Base-by-base conservation (phyloP, 2,329 filamentous ascomycete genomes). In the Hysterium pulicare region DNA sequence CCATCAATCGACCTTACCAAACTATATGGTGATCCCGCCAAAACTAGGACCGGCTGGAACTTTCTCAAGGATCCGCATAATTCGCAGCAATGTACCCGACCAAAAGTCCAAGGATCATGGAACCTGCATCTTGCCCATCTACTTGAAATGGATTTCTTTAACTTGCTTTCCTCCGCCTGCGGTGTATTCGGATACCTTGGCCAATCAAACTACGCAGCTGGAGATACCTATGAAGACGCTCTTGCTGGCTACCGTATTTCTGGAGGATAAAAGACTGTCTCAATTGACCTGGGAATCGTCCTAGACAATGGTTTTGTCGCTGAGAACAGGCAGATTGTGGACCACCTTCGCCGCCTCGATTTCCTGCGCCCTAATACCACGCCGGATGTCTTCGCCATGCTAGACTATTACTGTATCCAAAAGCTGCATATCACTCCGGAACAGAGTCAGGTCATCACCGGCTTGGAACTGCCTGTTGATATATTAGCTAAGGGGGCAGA, bases 291-390 rank as follows among this genome's bases (percentile, higher is more conserved):
- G 10, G 64, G 67, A 2, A 41, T 52, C 10, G 51, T 75, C 2
- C 42, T 67, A 2, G 74, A 69, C 3, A 49, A 68, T 2, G 74
- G 74, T 0, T 73, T 23, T n/a, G 23, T 39, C 17, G 37, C 37
- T n/a, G 30, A 42, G 19, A 39, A 36, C 30, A 21, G 33, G n/a
- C 21, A 42, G 11, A 26, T 40, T 17, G 35, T 42, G 41, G 35
- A 15, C 5, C 20, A 16, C 5, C 36, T 38, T 13, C n/a, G n/a
- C n/a, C n/a, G n/a, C n/a, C n/a, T n/a, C n/a, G n/a, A n/a, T n/a
- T 16, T 34, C 28, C 8, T 13, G 33, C 15, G 22, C 23, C 10
- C 30, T 37, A 32, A 28, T n/a, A 28, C 26, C 9, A 20, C 11
- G 2, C 31, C 39, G 15, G 11, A 34, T 8, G 8, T 34, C 11